These are phyloP conservation scores for Hypholoma sublateritium DNA, from an alignment of 768 basidiomycete species.

Conservation along the genomic window DNA sequence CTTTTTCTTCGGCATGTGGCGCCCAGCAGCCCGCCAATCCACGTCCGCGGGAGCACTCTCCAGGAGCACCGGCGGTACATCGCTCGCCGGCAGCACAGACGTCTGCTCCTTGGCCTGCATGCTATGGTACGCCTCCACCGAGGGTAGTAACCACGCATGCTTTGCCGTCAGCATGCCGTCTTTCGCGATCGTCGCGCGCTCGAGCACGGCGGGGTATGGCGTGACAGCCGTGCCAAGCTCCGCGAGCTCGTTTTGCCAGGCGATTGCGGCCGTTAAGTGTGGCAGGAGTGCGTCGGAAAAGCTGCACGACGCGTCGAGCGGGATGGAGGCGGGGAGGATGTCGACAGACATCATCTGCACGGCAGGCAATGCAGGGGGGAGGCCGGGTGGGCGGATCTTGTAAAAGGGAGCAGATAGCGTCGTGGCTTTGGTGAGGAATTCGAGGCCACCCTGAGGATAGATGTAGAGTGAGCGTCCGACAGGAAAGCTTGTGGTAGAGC, in stretches of 20 bases:
- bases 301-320: slow-evolving; percentile 75
- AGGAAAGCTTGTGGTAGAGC: not conserved
- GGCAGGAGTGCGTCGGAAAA: slow-evolving; percentile 70
- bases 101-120: not conserved
- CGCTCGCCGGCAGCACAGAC: not conserved
- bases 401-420: slow-evolving; percentile 80
- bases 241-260: slow-evolving; percentile 13
- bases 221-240: not conserved
- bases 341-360: slow-evolving; percentile 87
- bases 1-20: slow-evolving; percentile 31
- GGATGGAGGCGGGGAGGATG: slow-evolving; percentile 84
- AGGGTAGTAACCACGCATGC: slow-evolving; percentile 59
- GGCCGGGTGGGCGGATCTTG: slow-evolving; percentile 40
- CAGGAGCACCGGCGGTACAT: no score
- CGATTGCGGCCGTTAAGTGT: slow-evolving; percentile 63
- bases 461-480: not conserved
- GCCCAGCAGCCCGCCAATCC: not conserved
- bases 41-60: not conserved
- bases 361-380: slow-evolving; percentile 44
- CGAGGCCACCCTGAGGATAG: slow-evolving; percentile 69
- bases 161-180: slow-evolving; percentile 51
- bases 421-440: slow-evolving; percentile 76
- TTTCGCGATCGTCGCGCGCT: slow-evolving; percentile 70
- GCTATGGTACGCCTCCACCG: slow-evolving; percentile 44
- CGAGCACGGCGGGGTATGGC: slow-evolving; percentile 43